phyloP scores from a whole-genome alignment of 179 eudicot species.

The Nepenthes alata region DNA sequence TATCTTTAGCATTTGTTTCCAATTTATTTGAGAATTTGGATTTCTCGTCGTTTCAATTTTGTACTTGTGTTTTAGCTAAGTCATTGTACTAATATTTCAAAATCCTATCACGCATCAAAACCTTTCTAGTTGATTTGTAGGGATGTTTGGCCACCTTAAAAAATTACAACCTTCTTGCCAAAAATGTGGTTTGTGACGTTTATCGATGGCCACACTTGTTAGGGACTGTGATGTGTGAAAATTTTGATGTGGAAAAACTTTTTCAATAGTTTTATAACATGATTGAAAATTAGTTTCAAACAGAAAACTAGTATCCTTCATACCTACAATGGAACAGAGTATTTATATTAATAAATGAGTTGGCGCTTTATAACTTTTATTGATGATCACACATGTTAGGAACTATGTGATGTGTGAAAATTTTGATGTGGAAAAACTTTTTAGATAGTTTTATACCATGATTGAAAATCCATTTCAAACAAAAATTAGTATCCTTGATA shows the following conservation, averaged over 20 bases:
- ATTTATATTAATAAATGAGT: no score
- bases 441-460: neutral
- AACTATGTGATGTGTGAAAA: neutral
- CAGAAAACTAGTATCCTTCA: neutral
- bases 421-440: neutral
- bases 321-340: no score
- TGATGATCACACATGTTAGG: neutral
- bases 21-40: neutral
- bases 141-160: neutral
- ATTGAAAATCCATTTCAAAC: neutral
- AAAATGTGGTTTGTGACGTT: neutral
- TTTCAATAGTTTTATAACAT: neutral
- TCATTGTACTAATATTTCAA: neutral
- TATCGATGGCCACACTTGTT: neutral
- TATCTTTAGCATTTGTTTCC: constrained; percentile 1
- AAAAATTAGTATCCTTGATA: neutral
- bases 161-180: neutral
- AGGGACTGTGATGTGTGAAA: neutral
- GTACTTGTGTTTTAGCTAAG: neutral
- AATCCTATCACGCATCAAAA: neutral
- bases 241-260: neutral
- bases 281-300: neutral
- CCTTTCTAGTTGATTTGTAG: neutral
- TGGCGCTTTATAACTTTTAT: neutral
- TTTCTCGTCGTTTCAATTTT: neutral